Evolutionary conservation across 106 monocot species (phyloP).

Genomic region (Phalaenopsis aphrodite): DNA sequence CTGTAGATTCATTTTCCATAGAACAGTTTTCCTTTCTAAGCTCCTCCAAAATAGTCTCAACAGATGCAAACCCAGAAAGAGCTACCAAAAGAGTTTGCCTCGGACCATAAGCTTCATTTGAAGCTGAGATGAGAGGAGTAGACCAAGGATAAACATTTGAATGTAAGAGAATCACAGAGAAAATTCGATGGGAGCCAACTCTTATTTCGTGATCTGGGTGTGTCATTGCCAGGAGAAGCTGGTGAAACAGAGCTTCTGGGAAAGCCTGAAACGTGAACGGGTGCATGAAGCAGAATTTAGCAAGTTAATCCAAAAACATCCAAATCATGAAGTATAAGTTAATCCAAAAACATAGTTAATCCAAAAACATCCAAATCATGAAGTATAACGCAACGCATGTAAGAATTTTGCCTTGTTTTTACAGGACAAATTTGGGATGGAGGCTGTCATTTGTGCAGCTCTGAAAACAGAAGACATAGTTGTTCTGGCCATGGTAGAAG

Average conservation of each 20-base stretch:
- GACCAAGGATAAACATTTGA: constrained; percentile 47
- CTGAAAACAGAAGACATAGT: constrained; percentile 47
- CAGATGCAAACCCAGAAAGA: constrained; percentile 48
- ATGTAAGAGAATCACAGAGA: constrained; percentile 65
- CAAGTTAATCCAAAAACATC: not conserved
- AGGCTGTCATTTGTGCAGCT: constrained; percentile 38
- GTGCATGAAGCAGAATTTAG: constrained; percentile 4
- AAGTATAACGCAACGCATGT: not conserved
- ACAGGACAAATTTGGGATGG: constrained; percentile 51
- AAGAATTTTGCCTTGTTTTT: constrained; percentile 51
- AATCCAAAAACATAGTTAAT: not conserved
- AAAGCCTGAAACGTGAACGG: constrained; percentile 45
- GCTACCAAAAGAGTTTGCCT: constrained; percentile 35
- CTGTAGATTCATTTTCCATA: constrained; percentile 2
- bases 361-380: not conserved
- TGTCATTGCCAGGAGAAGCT: constrained; percentile 77
- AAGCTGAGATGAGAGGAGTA: constrained; percentile 23
- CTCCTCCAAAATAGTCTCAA: constrained; percentile 21
- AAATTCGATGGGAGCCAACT: constrained; percentile 72
- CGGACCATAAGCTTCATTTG: constrained; percentile 24
- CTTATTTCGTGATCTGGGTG: constrained; percentile 75
- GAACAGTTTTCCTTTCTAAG: constrained; percentile 3
- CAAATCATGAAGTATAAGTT: not conserved
- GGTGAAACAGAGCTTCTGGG: constrained; percentile 91
- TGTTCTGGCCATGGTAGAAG: constrained; percentile 35